Evolutionary conservation across 2,329 filamentous ascomycete genomes (phyloP), one percentile per base, ranked within the genome.

Genomic region (Fusarium bulbicola): DNA sequence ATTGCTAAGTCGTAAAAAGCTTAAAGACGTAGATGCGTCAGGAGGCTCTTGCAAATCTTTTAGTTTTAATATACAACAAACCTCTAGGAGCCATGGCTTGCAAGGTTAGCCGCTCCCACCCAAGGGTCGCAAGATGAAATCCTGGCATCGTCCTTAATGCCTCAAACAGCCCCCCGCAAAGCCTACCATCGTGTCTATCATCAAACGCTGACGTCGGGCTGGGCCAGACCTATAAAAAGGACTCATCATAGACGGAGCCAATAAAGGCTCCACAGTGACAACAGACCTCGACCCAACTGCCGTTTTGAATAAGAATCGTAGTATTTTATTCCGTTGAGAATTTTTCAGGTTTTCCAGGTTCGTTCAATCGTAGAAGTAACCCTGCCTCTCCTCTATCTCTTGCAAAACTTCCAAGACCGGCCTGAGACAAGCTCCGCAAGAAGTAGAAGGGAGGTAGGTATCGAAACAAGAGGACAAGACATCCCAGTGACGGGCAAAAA

Each of bases 371-470:
- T 78, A 63, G 70, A 77, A 77, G 60, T 63, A 68, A 53, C 70
- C 58, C 65, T 73, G 61, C 63, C 53, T 63, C 64, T 67, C 65
- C 58, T 72, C 65, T 60, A 56, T 70, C 60, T 69, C 61, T 63
- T 60, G 69, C 70, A 72, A 69, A 75, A 74, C 73, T 66, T 72
- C 68, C 70, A 71, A 79, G 76, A 67, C 77, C 77, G 66, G 77
- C 74, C 74, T 68, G 75, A 79, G 63, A 66, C 65, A 59, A 66
- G 66, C 58, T 70, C 47, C 70, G 59, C 34, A 50, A 74, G 43
- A 68, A 68, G 63, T 59, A 74, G 67, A 74, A 59, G 63, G 62
- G 49, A 71, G 69, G 58, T 63, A 75, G 62, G 60, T 40, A 49
- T 74, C 49, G 66, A 70, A 77, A 65, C 63, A 74, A 69, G 43